phyloP scores from a whole-genome alignment of 371 early-diverging fungal species.

The Cokeromyces recurvatus region DNA sequence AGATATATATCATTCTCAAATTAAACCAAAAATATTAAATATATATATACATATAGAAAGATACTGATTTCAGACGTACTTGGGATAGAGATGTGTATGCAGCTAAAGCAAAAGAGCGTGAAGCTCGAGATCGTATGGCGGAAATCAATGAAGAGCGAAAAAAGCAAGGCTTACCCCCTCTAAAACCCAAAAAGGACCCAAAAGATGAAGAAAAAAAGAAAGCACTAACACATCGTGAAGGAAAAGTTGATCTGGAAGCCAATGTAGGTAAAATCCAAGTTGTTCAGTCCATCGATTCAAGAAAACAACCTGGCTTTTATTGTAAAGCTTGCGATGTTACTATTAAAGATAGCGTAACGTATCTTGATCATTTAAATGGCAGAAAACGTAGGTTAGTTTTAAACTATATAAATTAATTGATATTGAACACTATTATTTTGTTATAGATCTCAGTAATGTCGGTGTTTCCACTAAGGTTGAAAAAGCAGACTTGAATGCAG shows the following conservation, averaged over 20 bases:
- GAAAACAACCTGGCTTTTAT: constrained; percentile 85
- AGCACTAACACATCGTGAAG: constrained; percentile 38
- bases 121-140: constrained; percentile 29
- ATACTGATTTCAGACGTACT: constrained; percentile 56
- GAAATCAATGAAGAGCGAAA: constrained; percentile 41
- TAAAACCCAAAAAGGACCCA: constrained; percentile 23
- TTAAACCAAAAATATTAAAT: too few relatives aligned
- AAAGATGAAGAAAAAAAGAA: constrained; percentile 29
- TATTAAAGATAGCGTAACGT: constrained; percentile 82
- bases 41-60: constrained; percentile 19
- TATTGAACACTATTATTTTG: neutral
- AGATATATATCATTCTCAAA: neutral
- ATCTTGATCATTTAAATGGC: constrained; percentile 90
- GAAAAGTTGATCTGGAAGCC: constrained; percentile 61
- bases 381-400: constrained; percentile 63
- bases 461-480: constrained; percentile 80
- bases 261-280: constrained; percentile 83
- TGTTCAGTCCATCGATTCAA: constrained; percentile 53
- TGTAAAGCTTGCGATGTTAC: constrained; percentile 86
- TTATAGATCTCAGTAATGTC: constrained; percentile 43
- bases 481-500: constrained; percentile 47
- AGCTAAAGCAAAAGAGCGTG: constrained; percentile 47
- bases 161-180: constrained; percentile 29
- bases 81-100: constrained; percentile 65
- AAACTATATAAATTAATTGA: too few relatives aligned